phyloP scores from a whole-genome alignment of 495 filamentous ascomycete genomes.

The Aspergillus asperescens region DNA sequence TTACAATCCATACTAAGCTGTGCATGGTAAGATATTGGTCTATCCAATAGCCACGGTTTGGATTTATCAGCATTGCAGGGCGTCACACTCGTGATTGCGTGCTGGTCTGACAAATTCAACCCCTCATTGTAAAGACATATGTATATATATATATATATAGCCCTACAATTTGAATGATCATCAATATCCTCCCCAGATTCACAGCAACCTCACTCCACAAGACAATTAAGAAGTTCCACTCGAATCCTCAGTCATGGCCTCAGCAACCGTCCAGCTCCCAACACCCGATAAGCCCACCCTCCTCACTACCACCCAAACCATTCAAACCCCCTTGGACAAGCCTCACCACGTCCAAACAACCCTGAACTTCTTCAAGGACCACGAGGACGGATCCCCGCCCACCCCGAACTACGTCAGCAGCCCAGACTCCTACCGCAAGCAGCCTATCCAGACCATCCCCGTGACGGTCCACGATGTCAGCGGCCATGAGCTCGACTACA shows the following conservation, averaged over 20 bases:
- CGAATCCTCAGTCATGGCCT: slow-evolving; percentile 21
- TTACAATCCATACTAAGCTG: too few relatives aligned
- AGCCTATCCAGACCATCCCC: slow-evolving; percentile 29
- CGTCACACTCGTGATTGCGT: slow-evolving; percentile 8
- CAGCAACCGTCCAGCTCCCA: slow-evolving; percentile 39
- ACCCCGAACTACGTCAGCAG: slow-evolving; percentile 42
- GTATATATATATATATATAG: not conserved
- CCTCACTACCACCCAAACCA: slow-evolving; percentile 15
- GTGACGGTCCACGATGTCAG: slow-evolving; percentile 44
- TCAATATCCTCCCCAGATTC: not conserved
- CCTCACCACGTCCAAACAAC: slow-evolving; percentile 49
- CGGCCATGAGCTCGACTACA: slow-evolving; percentile 46
- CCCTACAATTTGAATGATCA: not conserved
- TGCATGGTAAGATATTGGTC: too few relatives aligned
- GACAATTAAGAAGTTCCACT: not conserved
- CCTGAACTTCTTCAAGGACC: slow-evolving; percentile 56
- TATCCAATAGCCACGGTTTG: not conserved
- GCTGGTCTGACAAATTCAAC: slow-evolving; percentile 15
- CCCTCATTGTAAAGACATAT: not conserved
- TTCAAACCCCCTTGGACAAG: slow-evolving; percentile 17
- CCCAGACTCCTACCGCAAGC: slow-evolving; percentile 46
- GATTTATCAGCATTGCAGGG: slow-evolving; percentile 13
- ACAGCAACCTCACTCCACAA: not conserved
- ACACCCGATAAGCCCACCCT: slow-evolving; percentile 12
- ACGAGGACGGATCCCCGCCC: slow-evolving; percentile 54